Conservation (phyloP, 208 protist species). For the Crithidia mellificae region DNA sequence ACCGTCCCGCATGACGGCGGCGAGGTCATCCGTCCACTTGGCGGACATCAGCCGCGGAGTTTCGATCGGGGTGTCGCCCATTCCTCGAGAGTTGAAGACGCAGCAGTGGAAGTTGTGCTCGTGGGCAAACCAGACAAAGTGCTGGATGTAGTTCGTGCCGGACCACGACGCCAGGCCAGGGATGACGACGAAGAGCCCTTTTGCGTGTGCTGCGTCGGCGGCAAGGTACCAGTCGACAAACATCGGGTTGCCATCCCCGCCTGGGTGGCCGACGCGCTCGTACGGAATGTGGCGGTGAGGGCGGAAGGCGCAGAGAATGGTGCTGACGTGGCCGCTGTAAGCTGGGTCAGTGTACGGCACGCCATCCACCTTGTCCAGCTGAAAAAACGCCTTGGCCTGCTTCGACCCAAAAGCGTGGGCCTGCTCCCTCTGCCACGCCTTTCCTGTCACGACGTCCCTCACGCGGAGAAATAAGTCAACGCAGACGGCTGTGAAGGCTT, state of each 20-base stretch:
- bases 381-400: slow-evolving; percentile 21
- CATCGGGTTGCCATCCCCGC: slow-evolving; percentile 70
- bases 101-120: slow-evolving; percentile 55
- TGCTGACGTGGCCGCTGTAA: slow-evolving; percentile 65
- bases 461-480: slow-evolving; percentile 21
- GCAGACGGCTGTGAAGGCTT: slow-evolving; percentile 21
- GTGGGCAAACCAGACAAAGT: slow-evolving; percentile 54
- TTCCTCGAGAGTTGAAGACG: slow-evolving; percentile 70
- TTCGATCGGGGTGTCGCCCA: slow-evolving; percentile 72
- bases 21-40: slow-evolving; percentile 68
- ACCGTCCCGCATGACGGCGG: slow-evolving; percentile 32
- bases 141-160: slow-evolving; percentile 74
- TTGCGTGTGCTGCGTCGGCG: slow-evolving; percentile 12
- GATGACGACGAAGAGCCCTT: slow-evolving; percentile 63
- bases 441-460: slow-evolving; percentile 4
- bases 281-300: slow-evolving; percentile 46
- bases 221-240: slow-evolving; percentile 65
- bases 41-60: slow-evolving; percentile 69
- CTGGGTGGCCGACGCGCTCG: slow-evolving; percentile 40
- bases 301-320: slow-evolving; percentile 67
- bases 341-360: slow-evolving; percentile 45
- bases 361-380: slow-evolving; percentile 31
- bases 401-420: slow-evolving; percentile 15
- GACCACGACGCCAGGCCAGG: slow-evolving; percentile 78
- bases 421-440: not conserved